Evolutionary conservation across 768 basidiomycete genomes (phyloP).

Genomic region (Russula abietina): DNA sequence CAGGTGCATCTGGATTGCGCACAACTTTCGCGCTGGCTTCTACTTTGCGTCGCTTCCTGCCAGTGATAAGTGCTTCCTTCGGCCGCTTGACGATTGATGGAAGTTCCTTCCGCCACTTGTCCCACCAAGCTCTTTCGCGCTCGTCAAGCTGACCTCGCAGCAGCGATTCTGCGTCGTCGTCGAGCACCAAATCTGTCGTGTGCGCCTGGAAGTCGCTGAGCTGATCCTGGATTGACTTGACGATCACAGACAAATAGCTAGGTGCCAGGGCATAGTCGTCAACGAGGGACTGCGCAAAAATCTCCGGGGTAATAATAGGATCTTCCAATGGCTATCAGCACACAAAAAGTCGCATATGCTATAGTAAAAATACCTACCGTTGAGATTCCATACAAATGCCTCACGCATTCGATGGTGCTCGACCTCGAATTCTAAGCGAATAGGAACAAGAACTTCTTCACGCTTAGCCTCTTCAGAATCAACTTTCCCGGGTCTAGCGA

Average conservation of each 20-base stretch:
- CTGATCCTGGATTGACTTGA: conserved; percentile 84
- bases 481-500: conserved; percentile 54
- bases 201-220: conserved; percentile 74
- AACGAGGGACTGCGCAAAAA: conserved; percentile 83
- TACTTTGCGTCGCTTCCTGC: conserved; percentile 25
- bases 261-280: conserved; percentile 82
- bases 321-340: conserved; percentile 43
- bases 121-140: conserved; percentile 59
- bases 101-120: conserved; percentile 57
- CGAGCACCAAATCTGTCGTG: conserved; percentile 39
- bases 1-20: conserved; percentile 29
- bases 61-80: conserved; percentile 15
- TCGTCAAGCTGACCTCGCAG: conserved; percentile 45
- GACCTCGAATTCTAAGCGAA: conserved; percentile 94
- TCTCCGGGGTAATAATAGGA: conserved; percentile 80
- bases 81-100: conserved; percentile 33
- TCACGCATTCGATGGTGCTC: conserved; percentile 93
- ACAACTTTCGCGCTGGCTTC: conserved; percentile 24
- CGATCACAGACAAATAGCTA: conserved; percentile 59
- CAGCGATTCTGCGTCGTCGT: conserved; percentile 37
- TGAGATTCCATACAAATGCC: conserved; percentile 95
- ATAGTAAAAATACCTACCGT: conserved; percentile 50
- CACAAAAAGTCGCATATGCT: background rate
- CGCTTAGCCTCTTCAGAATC: conserved; percentile 49
- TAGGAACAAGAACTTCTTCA: conserved; percentile 83